Base-by-base conservation (phyloP, 768 basidiomycete genomes). In the Podaxis carcinomalis region DNA sequence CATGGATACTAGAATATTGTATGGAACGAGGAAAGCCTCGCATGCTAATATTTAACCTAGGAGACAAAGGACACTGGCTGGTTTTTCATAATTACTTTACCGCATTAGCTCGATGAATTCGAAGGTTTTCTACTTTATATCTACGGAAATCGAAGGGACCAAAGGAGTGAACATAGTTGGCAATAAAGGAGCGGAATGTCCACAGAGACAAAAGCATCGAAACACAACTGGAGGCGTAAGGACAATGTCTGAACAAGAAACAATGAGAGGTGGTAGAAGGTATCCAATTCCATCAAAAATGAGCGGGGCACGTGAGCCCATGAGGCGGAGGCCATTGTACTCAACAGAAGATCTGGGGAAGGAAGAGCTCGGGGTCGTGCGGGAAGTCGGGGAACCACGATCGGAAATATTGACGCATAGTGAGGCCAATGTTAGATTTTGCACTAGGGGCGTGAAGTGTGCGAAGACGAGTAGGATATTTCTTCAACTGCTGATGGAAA, bases 341-440 rank as follows among this genome's bases (percentile, higher is more conserved):
- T 60, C 59, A 60, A 39, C 52, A 60, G n/a, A 54, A 14, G n/a
- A 36, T 53, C 28, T 49, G 59, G 11, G 59, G 59, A 23, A 60
- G 44, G 59, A 60, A 60, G 1, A 53, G 28, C 4, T 60, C 52
- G 2, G 52, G 28, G 35, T 54, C 59, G 16, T 60, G 52, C 11
- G 51, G 59, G 23, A 60, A 60, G 21, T 60, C 52, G 13, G 59
- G 59, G 52, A 60, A 60, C 59, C 59, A 60, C 19, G 59, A 55
- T 46, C 52, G 59, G 59, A 60, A 60, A 14, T 54, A 44, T n/a
- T 54, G 59, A 10, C 52, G 46, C 52, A 60, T 46, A 19, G 35
- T 35, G 21, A 54, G 28, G 25, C 49, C 23, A 25, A 54, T 39
- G 42, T 49, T 60, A 19, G 52, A 37, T 36, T 60, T 60, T 42